Evolutionary conservation across 2,329 filamentous ascomycete genomes (phyloP).

Genomic region (Penicillium sp.): DNA sequence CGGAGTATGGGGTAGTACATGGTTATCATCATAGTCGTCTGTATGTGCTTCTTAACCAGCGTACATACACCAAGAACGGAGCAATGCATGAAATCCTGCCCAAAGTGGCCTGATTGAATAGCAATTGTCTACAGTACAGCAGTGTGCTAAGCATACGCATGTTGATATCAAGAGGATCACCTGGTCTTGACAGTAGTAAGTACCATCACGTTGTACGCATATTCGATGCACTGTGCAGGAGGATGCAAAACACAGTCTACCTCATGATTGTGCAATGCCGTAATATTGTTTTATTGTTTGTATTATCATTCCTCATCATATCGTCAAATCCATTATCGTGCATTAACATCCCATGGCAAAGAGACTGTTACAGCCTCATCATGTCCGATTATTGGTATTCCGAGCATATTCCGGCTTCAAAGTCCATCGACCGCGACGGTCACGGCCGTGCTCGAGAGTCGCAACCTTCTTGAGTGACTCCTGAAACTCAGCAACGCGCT

Average conservation of each 20-base stretch:
- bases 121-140: not conserved
- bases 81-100: not conserved
- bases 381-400: slow-evolving; percentile 17
- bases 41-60: too few species aligned
- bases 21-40: not conserved
- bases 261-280: not conserved
- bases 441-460: slow-evolving; percentile 52
- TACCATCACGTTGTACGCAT: too few species aligned
- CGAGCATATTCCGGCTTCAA: slow-evolving; percentile 55
- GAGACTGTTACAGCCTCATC: not conserved
- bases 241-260: too few species aligned
- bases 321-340: slow-evolving; percentile 6
- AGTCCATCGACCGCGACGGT: slow-evolving; percentile 54
- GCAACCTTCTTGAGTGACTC: slow-evolving; percentile 74
- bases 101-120: not conserved
- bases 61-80: not conserved
- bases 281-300: not conserved
- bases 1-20: not conserved
- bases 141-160: too few species aligned
- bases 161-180: too few species aligned
- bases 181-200: too few species aligned
- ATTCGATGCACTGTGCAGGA: too few species aligned
- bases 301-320: slow-evolving; percentile 3
- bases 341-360: not conserved
- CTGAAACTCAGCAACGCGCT: slow-evolving; percentile 75